Percentiles rank a stretch among this genome's conserved stretches.
phyloP scores from a whole-genome alignment of 208 protist species.

The Leishmania gerbilli region DNA sequence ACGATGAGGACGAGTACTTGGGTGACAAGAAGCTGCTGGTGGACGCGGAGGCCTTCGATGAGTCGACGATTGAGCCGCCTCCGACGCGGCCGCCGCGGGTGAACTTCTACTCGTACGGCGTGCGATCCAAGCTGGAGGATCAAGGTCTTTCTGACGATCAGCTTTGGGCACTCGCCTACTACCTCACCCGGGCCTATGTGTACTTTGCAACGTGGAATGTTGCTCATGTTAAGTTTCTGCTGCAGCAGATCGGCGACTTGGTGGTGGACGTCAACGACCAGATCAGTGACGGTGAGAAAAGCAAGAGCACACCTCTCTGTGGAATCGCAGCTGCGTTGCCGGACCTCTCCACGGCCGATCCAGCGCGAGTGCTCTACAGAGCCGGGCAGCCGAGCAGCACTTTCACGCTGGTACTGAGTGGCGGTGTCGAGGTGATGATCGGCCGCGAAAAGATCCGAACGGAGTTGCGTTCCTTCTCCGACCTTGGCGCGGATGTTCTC shows the following conservation, averaged over 20 bases:
- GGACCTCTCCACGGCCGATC: conserved; percentile 11
- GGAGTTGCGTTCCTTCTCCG: conserved; percentile 69
- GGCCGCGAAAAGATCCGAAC: conserved; percentile 39
- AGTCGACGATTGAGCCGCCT: neutral
- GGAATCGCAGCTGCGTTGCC: neutral
- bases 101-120: conserved; percentile 79
- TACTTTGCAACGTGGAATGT: conserved; percentile 70
- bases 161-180: conserved; percentile 65
- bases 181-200: conserved; percentile 55
- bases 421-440: conserved; percentile 44
- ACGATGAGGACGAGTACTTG: conserved; percentile 76
- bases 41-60: conserved; percentile 17
- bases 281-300: conserved; percentile 1
- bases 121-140: conserved; percentile 7
- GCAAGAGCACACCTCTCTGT: neutral
- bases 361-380: conserved; percentile 45
- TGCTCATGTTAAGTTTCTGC: conserved; percentile 52
- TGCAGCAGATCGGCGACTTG: conserved; percentile 56
- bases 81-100: conserved; percentile 42
- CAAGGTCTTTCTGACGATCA: conserved; percentile 56
- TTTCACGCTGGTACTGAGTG: conserved; percentile 77
- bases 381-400: conserved; percentile 29
- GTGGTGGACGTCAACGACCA: conserved; percentile 34
- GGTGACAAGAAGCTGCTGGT: conserved; percentile 16
- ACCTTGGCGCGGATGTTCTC: conserved; percentile 59